Conservation (phyloP, 2,329 filamentous ascomycete species). For the Xylariomycetidae sp. region DNA sequence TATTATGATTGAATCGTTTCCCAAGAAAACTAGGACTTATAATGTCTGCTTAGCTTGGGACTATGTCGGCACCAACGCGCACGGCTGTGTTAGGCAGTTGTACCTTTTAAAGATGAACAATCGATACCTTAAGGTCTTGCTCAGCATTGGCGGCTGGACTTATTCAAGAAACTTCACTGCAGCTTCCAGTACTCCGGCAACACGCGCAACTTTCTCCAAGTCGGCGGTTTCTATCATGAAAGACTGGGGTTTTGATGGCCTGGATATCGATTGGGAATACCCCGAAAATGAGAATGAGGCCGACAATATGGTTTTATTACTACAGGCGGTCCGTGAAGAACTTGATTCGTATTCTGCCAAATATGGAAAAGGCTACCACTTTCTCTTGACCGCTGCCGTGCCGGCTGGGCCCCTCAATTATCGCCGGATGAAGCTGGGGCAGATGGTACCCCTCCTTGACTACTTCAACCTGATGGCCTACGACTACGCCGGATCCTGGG, state of each 20-base stretch:
- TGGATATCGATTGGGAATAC: conserved; percentile 38
- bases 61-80: conserved; percentile 65
- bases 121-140: conserved; percentile 70
- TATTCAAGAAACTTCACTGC: conserved; percentile 72
- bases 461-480: conserved; percentile 67
- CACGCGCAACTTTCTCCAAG: conserved; percentile 63
- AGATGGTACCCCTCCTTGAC: conserved; percentile 45
- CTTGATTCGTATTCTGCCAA: conserved; percentile 44
- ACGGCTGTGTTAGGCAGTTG: conserved; percentile 77
- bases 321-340: conserved; percentile 39
- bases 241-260: conserved; percentile 59
- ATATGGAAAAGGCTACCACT: conserved; percentile 43
- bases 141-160: conserved; percentile 83
- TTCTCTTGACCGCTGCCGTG: conserved; percentile 49
- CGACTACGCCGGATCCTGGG: conserved; percentile 69
- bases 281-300: conserved; percentile 33
- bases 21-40: no score
- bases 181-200: conserved; percentile 58
- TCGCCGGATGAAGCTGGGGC: conserved; percentile 38
- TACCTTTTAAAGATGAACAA: conserved; percentile 73
- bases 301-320: conserved; percentile 39
- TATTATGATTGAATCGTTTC: no score
- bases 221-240: conserved; percentile 65
- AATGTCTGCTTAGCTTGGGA: conserved; percentile 46
- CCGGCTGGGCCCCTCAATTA: conserved; percentile 46